Percentiles rank a stretch among this genome's conserved stretches.
phyloP scores from a whole-genome alignment of 768 basidiomycete genomes.

The Pleurotus djamor region DNA sequence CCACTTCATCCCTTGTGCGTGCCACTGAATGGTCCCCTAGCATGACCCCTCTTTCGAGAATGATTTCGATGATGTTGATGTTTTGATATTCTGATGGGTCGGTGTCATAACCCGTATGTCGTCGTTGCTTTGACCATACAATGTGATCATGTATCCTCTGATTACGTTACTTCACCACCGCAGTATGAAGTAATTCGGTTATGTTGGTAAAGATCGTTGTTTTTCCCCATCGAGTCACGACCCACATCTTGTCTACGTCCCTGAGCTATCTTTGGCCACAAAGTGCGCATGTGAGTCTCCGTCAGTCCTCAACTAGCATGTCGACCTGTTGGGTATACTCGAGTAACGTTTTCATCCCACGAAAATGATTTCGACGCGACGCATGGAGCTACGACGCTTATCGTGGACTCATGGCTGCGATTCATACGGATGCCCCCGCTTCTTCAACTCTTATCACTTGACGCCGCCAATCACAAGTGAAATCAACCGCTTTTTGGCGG shows the following conservation, averaged over 20 bases:
- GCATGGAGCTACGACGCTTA: not conserved
- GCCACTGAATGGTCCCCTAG: not conserved
- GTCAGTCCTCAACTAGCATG: too few relatives aligned
- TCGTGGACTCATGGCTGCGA: not conserved
- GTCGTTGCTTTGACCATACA: too few relatives aligned
- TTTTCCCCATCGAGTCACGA: too few relatives aligned
- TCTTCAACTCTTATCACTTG: slow-evolving; percentile 1
- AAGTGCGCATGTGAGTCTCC: too few relatives aligned
- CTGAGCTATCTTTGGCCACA: too few relatives aligned
- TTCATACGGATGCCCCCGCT: not conserved
- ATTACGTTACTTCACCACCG: too few relatives aligned
- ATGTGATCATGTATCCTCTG: too few relatives aligned
- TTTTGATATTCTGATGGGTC: not conserved
- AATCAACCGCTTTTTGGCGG: not conserved
- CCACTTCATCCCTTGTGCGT: not conserved
- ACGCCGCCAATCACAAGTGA: slow-evolving; percentile 3
- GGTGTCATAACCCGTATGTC: not conserved
- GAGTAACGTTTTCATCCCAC: not conserved
- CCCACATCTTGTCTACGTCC: too few relatives aligned
- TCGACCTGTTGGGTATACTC: too few relatives aligned
- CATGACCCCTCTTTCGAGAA: not conserved
- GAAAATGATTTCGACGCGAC: not conserved
- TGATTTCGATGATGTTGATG: slow-evolving; percentile 1
- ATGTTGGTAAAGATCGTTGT: too few relatives aligned
- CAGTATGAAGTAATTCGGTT: too few relatives aligned